Evolutionary conservation across 2,329 filamentous ascomycete species (phyloP), one percentile per base, ranked within the genome.

Genomic region (Colletotrichum echinochloae): DNA sequence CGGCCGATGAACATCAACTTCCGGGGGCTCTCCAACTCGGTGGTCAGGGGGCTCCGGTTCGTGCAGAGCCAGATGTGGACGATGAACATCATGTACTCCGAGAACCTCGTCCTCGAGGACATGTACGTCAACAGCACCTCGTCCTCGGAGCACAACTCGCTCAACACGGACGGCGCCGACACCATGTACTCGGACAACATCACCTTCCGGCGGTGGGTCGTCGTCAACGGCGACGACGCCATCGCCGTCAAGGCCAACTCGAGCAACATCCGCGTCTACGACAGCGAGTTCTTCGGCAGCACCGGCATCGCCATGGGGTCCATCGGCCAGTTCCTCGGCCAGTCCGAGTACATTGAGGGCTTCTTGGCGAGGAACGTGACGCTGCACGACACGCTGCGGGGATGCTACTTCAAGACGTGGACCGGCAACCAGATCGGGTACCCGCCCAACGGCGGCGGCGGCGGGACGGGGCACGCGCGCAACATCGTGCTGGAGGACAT

Each of bases 11-110:
- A 85, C 23, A 82, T 89, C 74, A 83, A 81, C 67, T 79, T 78
- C 60, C 73, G 79, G 23, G 78, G 80, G 3, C 80, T 86, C 4
- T 84, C 77, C 6, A 84, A 89, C 74, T 84, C 84, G 0, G 75
- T 84, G 4, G 79, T 89, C 16, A 78, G 80, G 46, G 82, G 85
- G 3, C 70, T 89, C 20, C 80, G 80, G 2, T 89, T 88, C 72
- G 77, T 90, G 9, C 83, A 87, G 70, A 87, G 83, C 70, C 88
- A 90, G 78, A 90, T 90, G 88, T 90, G 88, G 83, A 86, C 85
- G 0, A 85, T 89, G 82, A 84, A 85, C 1, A 81, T 88, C 37
- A 85, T 85, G 12, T 78, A 85, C 75, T 85, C 84, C 3, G 71
- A 82, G 8, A 77, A 85, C 59, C 77, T 86, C 1, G 77, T 85